Percentiles rank a stretch among this genome's conserved stretches.
These are phyloP conservation scores for Eragrostis nindensis DNA, from an alignment of 176 grass and related monocot genomes.

Conservation along the genomic window DNA sequence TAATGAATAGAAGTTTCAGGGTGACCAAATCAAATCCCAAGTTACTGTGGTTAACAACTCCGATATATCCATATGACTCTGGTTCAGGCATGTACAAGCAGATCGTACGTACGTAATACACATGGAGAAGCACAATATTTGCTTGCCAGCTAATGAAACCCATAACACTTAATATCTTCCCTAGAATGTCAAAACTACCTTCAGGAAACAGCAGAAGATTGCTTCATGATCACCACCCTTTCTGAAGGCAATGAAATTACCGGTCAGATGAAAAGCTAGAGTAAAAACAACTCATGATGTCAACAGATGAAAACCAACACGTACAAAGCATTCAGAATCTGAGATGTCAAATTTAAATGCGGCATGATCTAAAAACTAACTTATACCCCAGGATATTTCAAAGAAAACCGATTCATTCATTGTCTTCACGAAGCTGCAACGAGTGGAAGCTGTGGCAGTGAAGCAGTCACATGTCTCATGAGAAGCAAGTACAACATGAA, in stretches of 20 bases:
- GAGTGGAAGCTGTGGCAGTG: no score
- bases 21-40: background rate
- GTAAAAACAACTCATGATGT: background rate
- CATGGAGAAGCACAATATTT: background rate
- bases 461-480: slow-evolving; percentile 43
- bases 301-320: background rate
- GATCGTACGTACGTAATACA: background rate
- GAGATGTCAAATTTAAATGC: background rate
- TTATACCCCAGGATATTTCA: background rate
- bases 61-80: background rate
- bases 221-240: background rate
- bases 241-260: background rate
- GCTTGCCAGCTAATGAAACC: background rate
- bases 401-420: slow-evolving; percentile 5
- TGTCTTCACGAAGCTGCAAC: slow-evolving; percentile 23
- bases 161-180: background rate
- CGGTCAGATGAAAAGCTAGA: background rate
- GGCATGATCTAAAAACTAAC: slow-evolving; percentile 30
- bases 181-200: background rate
- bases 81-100: background rate
- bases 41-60: background rate
- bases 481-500: slow-evolving; percentile 23
- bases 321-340: background rate
- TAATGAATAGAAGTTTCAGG: background rate
- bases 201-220: background rate